Conservation (phyloP, 768 basidiomycete species). For the Neoboletus brunneissimus region DNA sequence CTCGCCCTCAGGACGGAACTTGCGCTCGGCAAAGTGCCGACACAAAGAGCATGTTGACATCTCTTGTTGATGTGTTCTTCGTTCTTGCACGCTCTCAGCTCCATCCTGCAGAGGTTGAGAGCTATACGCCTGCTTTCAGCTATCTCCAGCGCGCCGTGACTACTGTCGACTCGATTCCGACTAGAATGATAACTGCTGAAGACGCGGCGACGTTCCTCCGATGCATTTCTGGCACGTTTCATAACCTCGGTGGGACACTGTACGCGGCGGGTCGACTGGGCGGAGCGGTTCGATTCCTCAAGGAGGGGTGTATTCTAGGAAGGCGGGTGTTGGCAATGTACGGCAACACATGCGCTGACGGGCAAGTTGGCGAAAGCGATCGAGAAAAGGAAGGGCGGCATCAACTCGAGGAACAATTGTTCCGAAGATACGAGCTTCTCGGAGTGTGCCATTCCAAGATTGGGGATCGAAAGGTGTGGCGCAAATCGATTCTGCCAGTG, state of each 20-base stretch:
- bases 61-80: constrained; percentile 55
- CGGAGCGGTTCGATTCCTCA: constrained; percentile 65
- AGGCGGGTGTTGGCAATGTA: constrained; percentile 41
- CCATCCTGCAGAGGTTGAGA: constrained; percentile 39
- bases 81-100: constrained; percentile 47
- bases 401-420: constrained; percentile 62
- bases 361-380: constrained; percentile 24
- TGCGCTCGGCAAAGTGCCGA: constrained; percentile 11
- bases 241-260: constrained; percentile 65
- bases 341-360: background rate
- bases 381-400: constrained; percentile 45
- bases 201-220: constrained; percentile 54
- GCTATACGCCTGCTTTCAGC: constrained; percentile 45
- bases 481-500: background rate
- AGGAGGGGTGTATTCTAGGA: constrained; percentile 57
- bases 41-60: constrained; percentile 37
- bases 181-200: constrained; percentile 8
- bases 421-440: constrained; percentile 76
- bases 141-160: constrained; percentile 44
- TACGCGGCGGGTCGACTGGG: constrained; percentile 64
- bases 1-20: constrained; percentile 3
- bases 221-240: constrained; percentile 69
- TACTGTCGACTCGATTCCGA: constrained; percentile 17
- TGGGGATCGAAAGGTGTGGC: constrained; percentile 67
- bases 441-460: constrained; percentile 76